Evolutionary conservation across 495 filamentous ascomycete genomes (phyloP), one percentile per base, ranked within the genome.

Genomic region (Xanthoparmelia taractica): DNA sequence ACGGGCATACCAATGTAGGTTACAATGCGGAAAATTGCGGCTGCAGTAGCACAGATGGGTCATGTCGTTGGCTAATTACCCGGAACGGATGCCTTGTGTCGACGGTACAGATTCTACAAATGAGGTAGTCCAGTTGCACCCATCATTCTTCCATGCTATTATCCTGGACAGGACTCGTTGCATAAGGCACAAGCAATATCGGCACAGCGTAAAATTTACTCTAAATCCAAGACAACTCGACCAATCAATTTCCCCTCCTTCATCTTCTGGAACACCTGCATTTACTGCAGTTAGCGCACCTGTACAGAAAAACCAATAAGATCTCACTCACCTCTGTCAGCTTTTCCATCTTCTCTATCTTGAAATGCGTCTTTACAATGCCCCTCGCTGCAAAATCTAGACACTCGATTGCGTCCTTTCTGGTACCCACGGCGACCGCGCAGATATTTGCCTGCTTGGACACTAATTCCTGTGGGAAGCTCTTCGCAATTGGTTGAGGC

Each of bases 341-440:
- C 54, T 77, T 76, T 8, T 84, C 80, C 84, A 87, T 83, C 74
- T 82, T 82, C 76, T 83, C 82, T 5, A 74, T 72, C 41, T 78
- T 75, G 68, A 78, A 78, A 65, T 86, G 82, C 41, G 80, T 75
- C 76, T 87, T 87, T 36, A 87, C 76, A 18, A 88, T 64, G 0
- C 85, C 86, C 8, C 85, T 68, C 5, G 78, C 78, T 25, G 83
- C 85, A 73, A 90, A 81, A 20, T 88, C 79, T 68, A 90, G 62
- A 8, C 79, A 78, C 73, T 90, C 86, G 64, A 86, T 82, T 4
- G 87, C 86, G 62, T 90, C 87, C 37, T 70, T 77, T 34, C 85
- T 77, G 67, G 82, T 83, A 1, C 87, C 87, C 8, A 89, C 87
- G 18, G 84, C 84, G 18, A 78, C 80, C 1, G 84, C 85, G 0